Evolutionary conservation across 805 yeast species (phyloP), one percentile per base, ranked within the genome.

Genomic region (Metschnikowia matae): DNA sequence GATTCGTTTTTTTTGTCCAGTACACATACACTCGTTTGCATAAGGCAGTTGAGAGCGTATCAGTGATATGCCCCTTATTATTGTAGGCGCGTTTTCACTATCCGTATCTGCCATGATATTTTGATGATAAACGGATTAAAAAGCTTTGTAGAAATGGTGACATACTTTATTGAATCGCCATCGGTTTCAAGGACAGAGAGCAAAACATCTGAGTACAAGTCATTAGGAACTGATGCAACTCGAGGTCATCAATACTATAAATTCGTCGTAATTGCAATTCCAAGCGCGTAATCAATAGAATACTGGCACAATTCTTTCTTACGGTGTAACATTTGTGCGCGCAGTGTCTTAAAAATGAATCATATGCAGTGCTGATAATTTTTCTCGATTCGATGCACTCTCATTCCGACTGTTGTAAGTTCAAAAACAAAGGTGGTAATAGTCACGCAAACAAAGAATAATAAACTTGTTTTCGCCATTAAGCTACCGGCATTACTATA

Each of bases 331-430:
- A 39, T 39, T 39, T 34, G 47, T 21, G 43, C 45, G 45, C 38
- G 45, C 21, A 32, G 35, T 41, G 44, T 21, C 34, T 15, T 29
- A 31, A n/a, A 17, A 26, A 21, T 6, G 13, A 3, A 10, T 20
- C 11, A 35, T 44, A 44, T 44, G 46, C 40, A 35, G 37, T 29
- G 8, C 23, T 23, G 40, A 36, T 18, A 36, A 36, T 37, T 37
- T 36, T 44, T 44, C 23, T 44, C 41, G 17, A n/a, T 17, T 44
- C 48, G 48, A 44, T 44, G 48, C 48, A 44, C 26, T 36, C 32
- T 44, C 46, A 34, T 11, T 23, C 18, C 32, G 13, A 15, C 33
- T 35, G 40, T 44, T 44, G 46, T 40, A 44, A 26, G 21, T 35
- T 35, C 20, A 34, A 34, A 35, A 44, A 29, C 36, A 38, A 40